Base-by-base conservation (phyloP, 768 basidiomycete species). In the Auriculariales sp. region DNA sequence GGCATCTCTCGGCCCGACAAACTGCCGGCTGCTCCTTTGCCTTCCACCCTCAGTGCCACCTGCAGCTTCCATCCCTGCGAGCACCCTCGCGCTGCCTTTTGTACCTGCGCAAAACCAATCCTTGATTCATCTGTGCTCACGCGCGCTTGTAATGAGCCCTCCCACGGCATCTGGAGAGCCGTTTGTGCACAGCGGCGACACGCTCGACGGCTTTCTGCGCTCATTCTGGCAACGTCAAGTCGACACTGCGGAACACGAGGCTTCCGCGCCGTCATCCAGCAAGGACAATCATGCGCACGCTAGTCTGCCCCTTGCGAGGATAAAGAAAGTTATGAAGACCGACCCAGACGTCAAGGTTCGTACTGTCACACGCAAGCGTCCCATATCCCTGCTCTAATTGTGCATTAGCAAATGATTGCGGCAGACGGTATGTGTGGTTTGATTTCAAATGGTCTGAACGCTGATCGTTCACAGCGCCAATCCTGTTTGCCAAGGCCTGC, bases 251-350 rank as follows among this genome's bases (percentile, higher is more conserved):
- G 92, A 95, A 62, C 77, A 81, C 57, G 91, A 92, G 59, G 85
- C 79, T 0, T 85, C 85, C 24, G 91, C 93, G 65, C 88, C 86
- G 56, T n/a, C n/a, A n/a, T n/a, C n/a, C n/a, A n/a, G n/a, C n/a
- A n/a, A n/a, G n/a, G n/a, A n/a, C n/a, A 56, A 57, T 30, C n/a
- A n/a, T n/a, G 71, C 84, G 48, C 88, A 92, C 59, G 88, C 87
- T 1, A 81, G 87, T 4, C 70, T 98, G 10, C 94, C 94, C 3
- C 70, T 99, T 28, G 95, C 95, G 15, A 71, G 95, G 62, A 95
- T 98, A 59, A 98, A 97, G 73, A 98, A 97, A 64, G 94, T 97
- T 51, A 95, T 97, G 89, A 97, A 98, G 73, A 93, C 85, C 63
- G 91, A 92, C 68, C 88, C 90, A 3, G 90, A 93, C 58, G 90